phyloP scores from a whole-genome alignment of 192 early-diverging fungal species.

The Entomortierella beljakovae region DNA sequence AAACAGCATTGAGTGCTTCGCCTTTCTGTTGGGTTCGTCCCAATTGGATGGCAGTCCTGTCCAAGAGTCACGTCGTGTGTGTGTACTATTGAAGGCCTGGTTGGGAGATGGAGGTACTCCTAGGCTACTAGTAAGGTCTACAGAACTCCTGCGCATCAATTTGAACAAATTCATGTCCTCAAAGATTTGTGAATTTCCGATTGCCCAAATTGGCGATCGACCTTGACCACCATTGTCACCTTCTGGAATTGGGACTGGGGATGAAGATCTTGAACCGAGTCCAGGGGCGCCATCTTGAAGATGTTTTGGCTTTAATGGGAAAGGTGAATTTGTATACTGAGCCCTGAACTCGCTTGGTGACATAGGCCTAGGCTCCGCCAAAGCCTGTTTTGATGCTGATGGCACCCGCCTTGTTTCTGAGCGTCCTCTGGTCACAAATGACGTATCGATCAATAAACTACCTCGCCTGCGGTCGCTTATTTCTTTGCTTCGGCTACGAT shows the following conservation, averaged over 20 bases:
- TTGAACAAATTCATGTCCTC: slow-evolving; percentile 43
- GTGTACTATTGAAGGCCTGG: neutral
- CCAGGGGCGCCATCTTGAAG: slow-evolving; percentile 10
- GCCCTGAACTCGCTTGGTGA: slow-evolving; percentile 30
- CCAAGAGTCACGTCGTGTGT: slow-evolving; percentile 12
- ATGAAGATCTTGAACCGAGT: slow-evolving; percentile 4
- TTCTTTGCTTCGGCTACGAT: slow-evolving; percentile 3
- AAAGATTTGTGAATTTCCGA: slow-evolving; percentile 20
- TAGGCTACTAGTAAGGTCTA: neutral
- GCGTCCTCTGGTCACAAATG: slow-evolving; percentile 4
- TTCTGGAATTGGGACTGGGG: neutral
- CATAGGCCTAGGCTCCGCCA: neutral
- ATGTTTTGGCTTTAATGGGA: slow-evolving; percentile 25
- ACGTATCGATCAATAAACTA: slow-evolving; percentile 17
- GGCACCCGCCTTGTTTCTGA: slow-evolving; percentile 9
- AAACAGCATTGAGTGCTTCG: slow-evolving; percentile 36
- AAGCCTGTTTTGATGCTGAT: neutral
- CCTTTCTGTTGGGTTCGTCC: slow-evolving; percentile 21
- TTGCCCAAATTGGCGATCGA: slow-evolving; percentile 16
- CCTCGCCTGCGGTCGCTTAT: neutral
- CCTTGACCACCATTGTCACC: neutral
- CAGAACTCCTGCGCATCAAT: slow-evolving; percentile 1
- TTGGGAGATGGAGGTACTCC: neutral
- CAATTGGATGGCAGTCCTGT: slow-evolving; percentile 34
- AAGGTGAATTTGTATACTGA: slow-evolving; percentile 25